Evolutionary conservation across 2,329 filamentous ascomycete genomes (phyloP).

Genomic region (Exophiala xenobiotica): DNA sequence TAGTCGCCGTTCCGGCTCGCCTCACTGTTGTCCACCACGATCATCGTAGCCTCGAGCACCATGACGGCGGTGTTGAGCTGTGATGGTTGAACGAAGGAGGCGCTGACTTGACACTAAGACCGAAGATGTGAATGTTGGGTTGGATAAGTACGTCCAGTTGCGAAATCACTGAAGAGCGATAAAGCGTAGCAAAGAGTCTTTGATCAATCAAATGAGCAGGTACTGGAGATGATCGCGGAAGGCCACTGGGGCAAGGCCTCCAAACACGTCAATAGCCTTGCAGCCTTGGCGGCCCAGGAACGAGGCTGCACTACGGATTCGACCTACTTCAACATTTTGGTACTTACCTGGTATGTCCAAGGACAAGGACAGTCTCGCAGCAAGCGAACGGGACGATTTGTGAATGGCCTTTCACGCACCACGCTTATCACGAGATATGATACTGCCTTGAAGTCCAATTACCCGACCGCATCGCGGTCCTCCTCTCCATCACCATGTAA

Average conservation of each 20-base stretch:
- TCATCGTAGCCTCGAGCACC: conserved; percentile 99
- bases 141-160: too few relatives aligned
- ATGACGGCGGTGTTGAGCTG: conserved; percentile 69
- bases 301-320: neutral
- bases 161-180: too few relatives aligned
- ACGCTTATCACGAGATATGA: neutral
- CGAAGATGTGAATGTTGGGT: too few relatives aligned
- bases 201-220: too few relatives aligned
- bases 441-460: neutral
- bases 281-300: neutral
- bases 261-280: conserved; percentile 5
- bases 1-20: conserved; percentile 96
- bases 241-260: neutral
- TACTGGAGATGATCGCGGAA: neutral
- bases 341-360: too few relatives aligned
- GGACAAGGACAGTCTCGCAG: neutral
- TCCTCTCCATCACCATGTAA: conserved; percentile 3
- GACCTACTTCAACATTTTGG: too few relatives aligned
- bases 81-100: neutral
- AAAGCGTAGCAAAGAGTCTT: too few relatives aligned
- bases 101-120: too few relatives aligned
- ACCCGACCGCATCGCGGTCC: neutral
- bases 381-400: neutral
- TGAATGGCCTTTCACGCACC: too few relatives aligned
- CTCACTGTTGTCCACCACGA: conserved; percentile 97